phyloP scores from a whole-genome alignment of 345 rosid species.

The Gossypium longicalyx region DNA sequence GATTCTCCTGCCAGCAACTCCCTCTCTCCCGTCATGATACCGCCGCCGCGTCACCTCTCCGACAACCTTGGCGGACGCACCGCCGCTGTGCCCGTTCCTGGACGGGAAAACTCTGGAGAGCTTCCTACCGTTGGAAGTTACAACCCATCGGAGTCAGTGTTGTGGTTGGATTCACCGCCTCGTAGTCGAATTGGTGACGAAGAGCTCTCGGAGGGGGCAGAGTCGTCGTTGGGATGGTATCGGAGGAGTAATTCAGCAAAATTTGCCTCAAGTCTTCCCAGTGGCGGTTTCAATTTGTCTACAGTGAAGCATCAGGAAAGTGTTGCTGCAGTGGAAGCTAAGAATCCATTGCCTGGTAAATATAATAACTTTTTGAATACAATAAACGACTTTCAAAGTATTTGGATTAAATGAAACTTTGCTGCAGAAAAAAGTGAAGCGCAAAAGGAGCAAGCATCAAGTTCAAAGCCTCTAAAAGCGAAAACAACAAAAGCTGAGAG shows the following conservation, averaged over 20 bases:
- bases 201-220: conserved; percentile 51
- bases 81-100: conserved; percentile 55
- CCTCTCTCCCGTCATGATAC: conserved; percentile 64
- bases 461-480: conserved; percentile 40
- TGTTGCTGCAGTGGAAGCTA: conserved; percentile 8
- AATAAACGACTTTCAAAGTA: neutral
- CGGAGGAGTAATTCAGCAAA: conserved; percentile 53
- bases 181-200: conserved; percentile 32
- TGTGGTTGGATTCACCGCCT: conserved; percentile 44
- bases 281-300: conserved; percentile 73
- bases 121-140: conserved; percentile 49
- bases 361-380: neutral
- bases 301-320: conserved; percentile 25
- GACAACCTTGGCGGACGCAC: conserved; percentile 51
- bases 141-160: conserved; percentile 56
- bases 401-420: neutral
- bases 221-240: conserved; percentile 39
- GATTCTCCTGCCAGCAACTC: conserved; percentile 48
- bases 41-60: conserved; percentile 63
- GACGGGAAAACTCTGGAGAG: conserved; percentile 27
- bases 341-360: conserved; percentile 34
- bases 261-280: conserved; percentile 61
- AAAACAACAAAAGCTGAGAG: conserved; percentile 69
- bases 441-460: conserved; percentile 34
- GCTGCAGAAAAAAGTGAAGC: conserved; percentile 40